phyloP scores from a whole-genome alignment of 176 grass and related monocot species.

The Chloris gayana region DNA sequence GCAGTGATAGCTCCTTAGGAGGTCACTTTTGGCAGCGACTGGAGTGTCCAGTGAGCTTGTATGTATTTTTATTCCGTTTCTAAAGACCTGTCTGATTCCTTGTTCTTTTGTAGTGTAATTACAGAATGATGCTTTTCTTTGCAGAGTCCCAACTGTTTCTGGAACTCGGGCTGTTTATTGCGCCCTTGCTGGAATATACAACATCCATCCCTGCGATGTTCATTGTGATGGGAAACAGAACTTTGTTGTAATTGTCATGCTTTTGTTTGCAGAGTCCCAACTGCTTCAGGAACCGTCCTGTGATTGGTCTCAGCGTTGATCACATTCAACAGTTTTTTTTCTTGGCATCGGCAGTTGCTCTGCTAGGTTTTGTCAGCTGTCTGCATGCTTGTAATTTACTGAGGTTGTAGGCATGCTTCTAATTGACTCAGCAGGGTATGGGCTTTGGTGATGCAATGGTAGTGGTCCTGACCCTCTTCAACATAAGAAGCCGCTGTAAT shows the following conservation, averaged over 20 bases:
- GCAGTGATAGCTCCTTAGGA: constrained; percentile 48
- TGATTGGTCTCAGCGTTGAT: constrained; percentile 70
- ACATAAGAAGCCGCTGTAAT: constrained; percentile 49
- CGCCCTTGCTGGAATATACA: constrained; percentile 43
- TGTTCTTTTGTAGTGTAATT: constrained; percentile 20
- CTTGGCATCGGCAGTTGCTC: constrained; percentile 42
- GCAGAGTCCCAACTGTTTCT: constrained; percentile 41
- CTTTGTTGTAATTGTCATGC: constrained; percentile 61
- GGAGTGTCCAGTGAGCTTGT: constrained; percentile 52
- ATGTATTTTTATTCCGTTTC: constrained; percentile 23
- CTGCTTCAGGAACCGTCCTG: constrained; percentile 24
- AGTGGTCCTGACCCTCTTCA: constrained; percentile 29
- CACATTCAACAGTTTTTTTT: constrained; percentile 42
- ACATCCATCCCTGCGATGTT: constrained; percentile 33
- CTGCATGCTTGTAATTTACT: constrained; percentile 40
- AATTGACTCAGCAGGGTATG: constrained; percentile 35
- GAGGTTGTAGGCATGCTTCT: constrained; percentile 47
- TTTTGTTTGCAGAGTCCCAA: constrained; percentile 6
- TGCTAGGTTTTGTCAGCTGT: constrained; percentile 40
- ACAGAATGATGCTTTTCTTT: constrained; percentile 35
- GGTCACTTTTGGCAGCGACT: constrained; percentile 31
- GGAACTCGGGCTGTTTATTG: constrained; percentile 30
- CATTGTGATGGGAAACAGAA: constrained; percentile 40
- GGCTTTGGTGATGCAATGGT: constrained; percentile 41
- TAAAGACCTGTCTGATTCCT: constrained; percentile 1